Base-by-base conservation (phyloP, 2,329 filamentous ascomycete genomes). In the Westerdykella ornata region DNA sequence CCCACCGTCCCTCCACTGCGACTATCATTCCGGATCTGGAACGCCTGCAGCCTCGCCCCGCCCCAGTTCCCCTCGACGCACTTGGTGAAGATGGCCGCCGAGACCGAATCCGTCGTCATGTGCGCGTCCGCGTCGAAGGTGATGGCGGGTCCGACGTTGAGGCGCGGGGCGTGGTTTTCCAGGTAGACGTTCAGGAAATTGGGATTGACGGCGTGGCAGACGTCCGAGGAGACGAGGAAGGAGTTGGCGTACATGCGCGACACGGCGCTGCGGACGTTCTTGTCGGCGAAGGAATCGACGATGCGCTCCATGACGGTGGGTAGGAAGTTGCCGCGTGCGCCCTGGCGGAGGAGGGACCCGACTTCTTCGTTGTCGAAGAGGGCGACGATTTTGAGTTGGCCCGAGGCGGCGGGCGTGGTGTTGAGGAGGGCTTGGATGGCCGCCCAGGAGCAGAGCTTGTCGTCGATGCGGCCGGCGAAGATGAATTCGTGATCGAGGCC, bases 291-390 rank as follows among this genome's bases (percentile, higher is more conserved):
- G 15, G 75, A 73, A 63, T 94, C 88, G 41, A 88, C 78, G 42
- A 88, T 80, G 46, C 90, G 85, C 69, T 94, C 86, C 44, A 97
- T 77, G 17, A 84, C 78, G 29, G 77, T 75, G 31, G 87, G 84
- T 43, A 97, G 76, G 72, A 96, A 94, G 72, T 96, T 97, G 42
- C 86, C 82, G 39, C 78, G 77, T 5, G 92, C 92, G 46, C 92
- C 92, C 69, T 97, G 90, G 42, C 90, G 85, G 38, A 96, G 79
- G 7, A 88, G 74, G 18, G 85, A 94, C 46, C 92, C 92, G 46
- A 98, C 94, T 67, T 98, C 92, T 67, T 98, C 92, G 57, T 96
- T 85, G 61, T 97, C 92, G 59, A 97, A 97, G 55, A 96, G 82
- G n/a, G 84, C 88, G 28, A 92, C 86, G 41, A 96, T 74, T 68